Conservation (phyloP, 352 stramenopile species). For the Phytophthora cryptogea region DNA sequence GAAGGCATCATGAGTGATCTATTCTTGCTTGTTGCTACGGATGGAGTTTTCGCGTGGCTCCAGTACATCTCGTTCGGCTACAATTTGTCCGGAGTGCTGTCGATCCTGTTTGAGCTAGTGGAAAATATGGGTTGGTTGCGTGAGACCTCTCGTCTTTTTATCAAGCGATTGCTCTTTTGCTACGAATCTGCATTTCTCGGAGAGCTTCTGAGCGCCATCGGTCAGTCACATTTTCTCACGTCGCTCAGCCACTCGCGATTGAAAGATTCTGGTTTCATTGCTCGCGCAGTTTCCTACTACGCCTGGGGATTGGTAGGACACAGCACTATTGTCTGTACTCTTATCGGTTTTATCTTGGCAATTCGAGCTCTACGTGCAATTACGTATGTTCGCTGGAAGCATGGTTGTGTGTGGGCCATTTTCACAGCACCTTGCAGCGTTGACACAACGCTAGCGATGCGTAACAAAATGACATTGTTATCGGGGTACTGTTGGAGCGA, state of each 20-base stretch:
- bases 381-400: slow-evolving; percentile 1
- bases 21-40: slow-evolving; percentile 21
- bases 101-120: slow-evolving; percentile 27
- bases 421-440: slow-evolving; percentile 16
- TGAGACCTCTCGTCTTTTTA: neutral
- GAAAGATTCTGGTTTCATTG: neutral
- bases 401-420: slow-evolving; percentile 1
- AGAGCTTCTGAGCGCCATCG: slow-evolving; percentile 11
- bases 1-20: slow-evolving; percentile 30
- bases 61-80: slow-evolving; percentile 29
- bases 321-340: slow-evolving; percentile 7
- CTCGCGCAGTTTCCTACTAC: slow-evolving; percentile 12
- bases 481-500: slow-evolving; percentile 2
- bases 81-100: slow-evolving; percentile 25
- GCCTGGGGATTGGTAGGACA: slow-evolving; percentile 10
- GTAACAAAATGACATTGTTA: slow-evolving; percentile 23
- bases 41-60: slow-evolving; percentile 16
- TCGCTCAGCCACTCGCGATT: slow-evolving; percentile 5
- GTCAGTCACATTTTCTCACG: slow-evolving; percentile 7
- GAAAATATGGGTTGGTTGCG: slow-evolving; percentile 12
- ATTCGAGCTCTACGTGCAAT: slow-evolving; percentile 4
- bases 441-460: slow-evolving; percentile 8
- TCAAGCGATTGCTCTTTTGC: slow-evolving; percentile 18
- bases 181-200: slow-evolving; percentile 21
- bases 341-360: slow-evolving; percentile 14